Conservation (phyloP, 164 flowering plant species). For the Magnolia changhungtana region DNA sequence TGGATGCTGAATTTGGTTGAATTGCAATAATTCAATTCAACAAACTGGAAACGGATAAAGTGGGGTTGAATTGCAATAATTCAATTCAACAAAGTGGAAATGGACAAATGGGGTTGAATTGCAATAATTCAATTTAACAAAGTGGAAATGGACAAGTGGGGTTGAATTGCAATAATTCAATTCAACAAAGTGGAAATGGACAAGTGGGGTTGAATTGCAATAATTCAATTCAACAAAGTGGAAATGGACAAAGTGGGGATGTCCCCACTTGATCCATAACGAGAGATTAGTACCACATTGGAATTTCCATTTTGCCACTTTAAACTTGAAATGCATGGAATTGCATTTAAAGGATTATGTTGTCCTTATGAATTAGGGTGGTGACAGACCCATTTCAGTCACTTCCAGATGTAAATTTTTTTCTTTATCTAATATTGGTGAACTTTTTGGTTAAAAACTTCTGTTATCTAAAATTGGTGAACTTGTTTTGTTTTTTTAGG, state of each 20-base stretch:
- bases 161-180: neutral
- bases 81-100: too few relatives aligned
- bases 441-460: neutral
- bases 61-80: too few relatives aligned
- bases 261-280: too few relatives aligned
- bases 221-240: neutral
- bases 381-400: neutral
- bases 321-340: neutral
- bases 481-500: slow-evolving; percentile 17
- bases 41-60: too few relatives aligned
- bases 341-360: neutral
- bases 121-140: too few relatives aligned
- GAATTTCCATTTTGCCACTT: too few relatives aligned
- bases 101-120: too few relatives aligned
- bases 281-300: too few relatives aligned
- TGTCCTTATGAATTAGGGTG: neutral
- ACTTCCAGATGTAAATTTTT: neutral
- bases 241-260: neutral
- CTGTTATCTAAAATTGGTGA: neutral
- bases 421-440: too few relatives aligned
- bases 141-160: neutral
- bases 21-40: too few relatives aligned
- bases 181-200: too few relatives aligned
- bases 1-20: too few relatives aligned
- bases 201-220: neutral